A percentile compares a stretch with the other conserved stretches of the same genome.
Evolutionary conservation across 768 basidiomycete genomes (phyloP).

Genomic region (Boletus pseudopeckii): DNA sequence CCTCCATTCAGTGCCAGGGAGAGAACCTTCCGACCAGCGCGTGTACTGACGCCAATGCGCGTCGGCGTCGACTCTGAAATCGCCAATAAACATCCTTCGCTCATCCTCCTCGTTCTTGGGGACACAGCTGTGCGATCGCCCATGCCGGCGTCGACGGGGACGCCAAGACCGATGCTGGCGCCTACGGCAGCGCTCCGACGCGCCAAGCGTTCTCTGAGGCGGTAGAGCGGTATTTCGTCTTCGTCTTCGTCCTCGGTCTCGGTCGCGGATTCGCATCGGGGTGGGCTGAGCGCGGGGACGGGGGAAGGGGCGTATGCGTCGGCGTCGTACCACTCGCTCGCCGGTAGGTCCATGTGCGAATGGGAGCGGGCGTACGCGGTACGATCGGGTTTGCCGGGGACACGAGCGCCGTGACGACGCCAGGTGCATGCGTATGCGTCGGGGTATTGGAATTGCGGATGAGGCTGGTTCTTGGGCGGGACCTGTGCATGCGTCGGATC

Average conservation of each 20-base stretch:
- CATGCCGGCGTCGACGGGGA: neutral
- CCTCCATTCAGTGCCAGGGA: conserved; percentile 10
- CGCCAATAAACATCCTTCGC: conserved; percentile 20
- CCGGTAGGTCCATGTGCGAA: conserved; percentile 1
- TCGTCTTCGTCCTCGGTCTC: conserved; percentile 13
- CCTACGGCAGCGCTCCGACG: neutral
- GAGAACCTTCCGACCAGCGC: neutral
- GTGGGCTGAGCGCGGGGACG: conserved; percentile 15
- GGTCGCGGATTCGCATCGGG: conserved; percentile 4
- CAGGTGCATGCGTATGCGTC: conserved; percentile 14
- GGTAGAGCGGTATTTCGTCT: conserved; percentile 16
- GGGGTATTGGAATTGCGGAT: conserved; percentile 8
- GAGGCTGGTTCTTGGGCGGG: neutral
- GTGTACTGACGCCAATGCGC: conserved; percentile 4
- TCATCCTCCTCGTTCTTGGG: conserved; percentile 10
- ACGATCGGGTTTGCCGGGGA: conserved; percentile 15
- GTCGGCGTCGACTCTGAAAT: conserved; percentile 17
- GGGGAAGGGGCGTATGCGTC: conserved; percentile 17
- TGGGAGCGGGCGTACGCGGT: conserved; percentile 2
- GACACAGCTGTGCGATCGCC: neutral
- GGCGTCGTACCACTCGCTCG: conserved; percentile 11
- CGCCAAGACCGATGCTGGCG: neutral
- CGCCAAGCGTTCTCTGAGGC: conserved; percentile 9
- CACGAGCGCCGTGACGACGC: conserved; percentile 13
- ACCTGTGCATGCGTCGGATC: neutral